These are phyloP conservation scores for Aspergillus quadrilineatus DNA, from an alignment of 2,329 filamentous ascomycete species.

Conservation along the genomic window DNA sequence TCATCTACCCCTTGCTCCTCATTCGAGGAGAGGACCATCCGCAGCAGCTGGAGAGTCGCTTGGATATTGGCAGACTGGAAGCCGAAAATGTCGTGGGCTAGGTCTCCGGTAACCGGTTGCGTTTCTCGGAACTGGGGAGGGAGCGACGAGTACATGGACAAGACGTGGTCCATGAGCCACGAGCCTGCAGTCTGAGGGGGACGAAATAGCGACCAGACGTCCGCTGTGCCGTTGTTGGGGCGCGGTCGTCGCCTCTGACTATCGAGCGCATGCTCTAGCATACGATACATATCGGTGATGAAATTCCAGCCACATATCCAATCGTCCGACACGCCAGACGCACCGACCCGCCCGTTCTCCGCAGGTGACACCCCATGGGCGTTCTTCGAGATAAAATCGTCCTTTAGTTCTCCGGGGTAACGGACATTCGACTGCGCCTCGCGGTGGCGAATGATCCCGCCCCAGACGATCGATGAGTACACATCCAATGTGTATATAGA, in stretches of 20 bases:
- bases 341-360: not conserved
- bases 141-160: not conserved
- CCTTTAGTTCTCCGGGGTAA: not conserved
- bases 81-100: slow-evolving; percentile 5
- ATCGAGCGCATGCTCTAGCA: slow-evolving; percentile 4
- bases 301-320: slow-evolving; percentile 8
- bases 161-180: slow-evolving; percentile 6
- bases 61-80: slow-evolving; percentile 7
- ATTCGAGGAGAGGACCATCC: slow-evolving; percentile 5
- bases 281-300: slow-evolving; percentile 4
- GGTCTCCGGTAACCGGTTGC: not conserved
- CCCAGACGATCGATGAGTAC: slow-evolving; percentile 8
- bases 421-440: slow-evolving; percentile 4
- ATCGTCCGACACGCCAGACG: not conserved
- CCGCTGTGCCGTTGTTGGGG: not conserved
- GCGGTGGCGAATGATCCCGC: slow-evolving; percentile 1
- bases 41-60: slow-evolving; percentile 6
- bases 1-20: slow-evolving; percentile 1
- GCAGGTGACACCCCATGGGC: not conserved
- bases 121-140: slow-evolving; percentile 2
- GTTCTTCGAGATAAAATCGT: not conserved
- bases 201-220: slow-evolving; percentile 1
- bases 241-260: not conserved
- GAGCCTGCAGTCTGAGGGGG: not conserved
- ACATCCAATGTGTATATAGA: slow-evolving; percentile 7